Percentiles rank a stretch among this genome's conserved stretches.
These are phyloP conservation scores for Sanghuangporus sanghuang DNA, from an alignment of 1,284 basidiomycete genomes.

Conservation along the genomic window DNA sequence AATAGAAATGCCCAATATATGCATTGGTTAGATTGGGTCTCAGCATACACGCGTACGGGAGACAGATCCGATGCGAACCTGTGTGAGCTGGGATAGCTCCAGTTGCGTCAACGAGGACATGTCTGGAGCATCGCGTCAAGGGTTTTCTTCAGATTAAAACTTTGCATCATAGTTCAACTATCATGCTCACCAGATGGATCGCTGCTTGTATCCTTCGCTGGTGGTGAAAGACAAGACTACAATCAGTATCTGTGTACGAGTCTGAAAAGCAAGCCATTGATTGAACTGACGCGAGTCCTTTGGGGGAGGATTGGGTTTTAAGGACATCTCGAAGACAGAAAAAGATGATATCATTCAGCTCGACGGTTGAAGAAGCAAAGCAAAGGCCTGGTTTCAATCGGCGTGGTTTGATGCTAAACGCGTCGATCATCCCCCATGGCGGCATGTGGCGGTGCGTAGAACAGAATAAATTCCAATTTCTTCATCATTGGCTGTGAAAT, in stretches of 20 bases:
- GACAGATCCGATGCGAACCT: conserved; percentile 26
- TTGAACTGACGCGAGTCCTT: conserved; percentile 13
- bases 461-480: not conserved
- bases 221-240: not conserved
- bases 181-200: not conserved
- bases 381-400: not conserved
- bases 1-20: too few species aligned
- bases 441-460: not conserved
- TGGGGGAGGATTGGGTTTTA: conserved; percentile 7
- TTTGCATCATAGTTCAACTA: not conserved
- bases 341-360: not conserved
- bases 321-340: not conserved
- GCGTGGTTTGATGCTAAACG: not conserved
- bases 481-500: not conserved
- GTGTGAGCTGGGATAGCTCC: conserved; percentile 46
- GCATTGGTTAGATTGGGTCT: not conserved
- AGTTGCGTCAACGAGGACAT: conserved; percentile 29
- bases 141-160: too few species aligned
- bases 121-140: conserved; percentile 22
- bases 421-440: not conserved
- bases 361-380: not conserved
- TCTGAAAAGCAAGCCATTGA: not conserved
- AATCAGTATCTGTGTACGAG: not conserved
- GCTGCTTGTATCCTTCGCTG: not conserved
- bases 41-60: conserved; percentile 9